Base-by-base conservation (phyloP, 345 rosid species). In the Populus simonii region DNA sequence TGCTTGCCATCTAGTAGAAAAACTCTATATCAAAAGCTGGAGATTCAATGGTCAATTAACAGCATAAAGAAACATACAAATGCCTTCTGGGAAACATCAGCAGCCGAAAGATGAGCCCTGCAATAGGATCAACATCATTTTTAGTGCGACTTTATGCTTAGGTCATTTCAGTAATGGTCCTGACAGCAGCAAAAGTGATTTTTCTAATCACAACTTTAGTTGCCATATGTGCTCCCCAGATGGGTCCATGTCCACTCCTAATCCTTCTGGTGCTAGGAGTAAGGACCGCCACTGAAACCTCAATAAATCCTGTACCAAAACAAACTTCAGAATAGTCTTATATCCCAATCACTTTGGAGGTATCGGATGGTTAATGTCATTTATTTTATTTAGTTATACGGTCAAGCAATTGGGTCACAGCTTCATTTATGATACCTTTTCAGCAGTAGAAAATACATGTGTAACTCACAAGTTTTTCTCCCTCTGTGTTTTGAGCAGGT, bases 61-160 rank as follows among this genome's bases (percentile, higher is more conserved):
- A 25, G 6, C n/a, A 38, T 18, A 72, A 72, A 33, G 9, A 55
- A 55, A 55, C 62, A 22, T 20, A 22, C 62, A 55, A 22, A 55
- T 55, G 8, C 18, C 62, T 55, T 55, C 11, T 22, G 11, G 25
- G 11, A 61, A 74, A 47, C 55, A 74, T 16, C 20, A 43, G 43
- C 13, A 41, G 36, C 78, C 66, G 72, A 76, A 55, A 78, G 80
- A 38, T n/a, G 29, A 66, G 74, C 55, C 68, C 38, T 41, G 39
- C 6, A 27, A 68, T 66, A 75, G 82, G 79, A 85, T 83, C 85
- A 82, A 73, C 78, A 31, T 76, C 75, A 73, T 70, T 71, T 76
- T 71, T 38, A 71, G 81, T 70, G 78, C 55, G 65, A 45, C 74
- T 68, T 79, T 75, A 70, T 78, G 66, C 74, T 33, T 2, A 68